phyloP scores from a whole-genome alignment of 345 rosid genomes.

The Salix brachista region DNA sequence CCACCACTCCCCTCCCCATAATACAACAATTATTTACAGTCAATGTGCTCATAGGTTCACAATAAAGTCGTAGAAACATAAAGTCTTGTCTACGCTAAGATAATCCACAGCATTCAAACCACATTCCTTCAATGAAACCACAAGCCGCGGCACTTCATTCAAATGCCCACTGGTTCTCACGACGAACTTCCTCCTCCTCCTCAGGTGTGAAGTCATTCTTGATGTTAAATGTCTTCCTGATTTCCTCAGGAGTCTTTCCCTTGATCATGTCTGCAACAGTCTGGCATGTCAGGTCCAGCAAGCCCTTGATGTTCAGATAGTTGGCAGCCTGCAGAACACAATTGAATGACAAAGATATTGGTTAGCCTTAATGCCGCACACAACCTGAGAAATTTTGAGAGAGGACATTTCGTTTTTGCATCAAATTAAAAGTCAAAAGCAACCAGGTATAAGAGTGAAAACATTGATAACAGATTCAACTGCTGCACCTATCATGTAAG shows the following conservation, averaged over 20 bases:
- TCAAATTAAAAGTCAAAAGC: too few relatives aligned
- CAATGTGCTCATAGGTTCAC: background rate
- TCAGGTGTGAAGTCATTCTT: constrained; percentile 24
- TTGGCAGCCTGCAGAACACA: constrained; percentile 22
- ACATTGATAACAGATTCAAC: too few relatives aligned
- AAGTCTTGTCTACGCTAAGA: background rate
- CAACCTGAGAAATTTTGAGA: too few relatives aligned
- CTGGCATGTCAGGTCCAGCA: constrained; percentile 28
- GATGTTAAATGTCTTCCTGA: constrained; percentile 26
- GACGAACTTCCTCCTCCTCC: constrained; percentile 26
- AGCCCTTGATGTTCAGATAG: constrained; percentile 28
- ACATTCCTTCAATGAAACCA: background rate
- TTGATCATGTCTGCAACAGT: constrained; percentile 28
- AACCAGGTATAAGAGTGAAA: too few relatives aligned
- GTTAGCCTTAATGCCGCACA: too few relatives aligned
- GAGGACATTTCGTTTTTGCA: too few relatives aligned
- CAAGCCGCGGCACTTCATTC: constrained; percentile 1
- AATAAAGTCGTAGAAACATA: background rate
- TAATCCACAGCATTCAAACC: background rate
- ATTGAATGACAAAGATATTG: background rate
- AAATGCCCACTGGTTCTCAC: constrained; percentile 33
- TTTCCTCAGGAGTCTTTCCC: constrained; percentile 25
- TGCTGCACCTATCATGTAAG: too few relatives aligned
- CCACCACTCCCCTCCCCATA: background rate
- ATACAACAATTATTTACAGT: constrained; percentile 7